Conservation (phyloP, 768 basidiomycete genomes). For the Macrolepiota albuminosa region DNA sequence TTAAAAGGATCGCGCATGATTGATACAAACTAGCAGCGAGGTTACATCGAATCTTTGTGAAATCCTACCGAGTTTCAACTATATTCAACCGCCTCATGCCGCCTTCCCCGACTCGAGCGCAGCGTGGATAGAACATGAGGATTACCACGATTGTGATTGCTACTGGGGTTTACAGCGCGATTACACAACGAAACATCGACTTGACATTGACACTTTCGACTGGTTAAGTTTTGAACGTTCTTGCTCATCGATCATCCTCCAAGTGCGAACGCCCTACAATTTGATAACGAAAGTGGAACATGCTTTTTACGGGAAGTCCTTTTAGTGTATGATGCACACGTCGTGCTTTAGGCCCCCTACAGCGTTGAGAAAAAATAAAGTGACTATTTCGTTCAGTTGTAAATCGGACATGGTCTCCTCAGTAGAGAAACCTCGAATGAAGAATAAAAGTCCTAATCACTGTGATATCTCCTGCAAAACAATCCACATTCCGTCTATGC, state of each 20-base stretch:
- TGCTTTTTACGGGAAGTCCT: neutral
- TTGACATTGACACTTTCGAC: neutral
- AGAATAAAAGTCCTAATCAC: no score
- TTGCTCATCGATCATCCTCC: neutral
- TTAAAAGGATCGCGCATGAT: neutral
- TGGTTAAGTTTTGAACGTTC: neutral
- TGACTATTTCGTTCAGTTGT: no score
- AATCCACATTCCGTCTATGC: no score
- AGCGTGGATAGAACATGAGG: neutral
- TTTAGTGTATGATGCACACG: neutral
- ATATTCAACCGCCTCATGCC: neutral
- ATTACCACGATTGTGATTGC: neutral
- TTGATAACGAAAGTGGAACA: neutral
- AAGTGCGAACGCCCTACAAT: neutral
- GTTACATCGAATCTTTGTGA: neutral
- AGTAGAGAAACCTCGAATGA: no score
- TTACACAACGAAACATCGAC: neutral
- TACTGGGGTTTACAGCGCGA: neutral
- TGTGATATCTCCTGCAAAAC: no score
- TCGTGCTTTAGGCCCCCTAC: neutral
- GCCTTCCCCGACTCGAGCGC: neutral
- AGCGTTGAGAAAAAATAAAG: no score
- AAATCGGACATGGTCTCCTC: no score
- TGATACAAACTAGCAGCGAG: neutral
- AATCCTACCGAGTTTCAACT: neutral